Conservation (phyloP, 164 flowering plant genomes). For the Brasenia schreberi region DNA sequence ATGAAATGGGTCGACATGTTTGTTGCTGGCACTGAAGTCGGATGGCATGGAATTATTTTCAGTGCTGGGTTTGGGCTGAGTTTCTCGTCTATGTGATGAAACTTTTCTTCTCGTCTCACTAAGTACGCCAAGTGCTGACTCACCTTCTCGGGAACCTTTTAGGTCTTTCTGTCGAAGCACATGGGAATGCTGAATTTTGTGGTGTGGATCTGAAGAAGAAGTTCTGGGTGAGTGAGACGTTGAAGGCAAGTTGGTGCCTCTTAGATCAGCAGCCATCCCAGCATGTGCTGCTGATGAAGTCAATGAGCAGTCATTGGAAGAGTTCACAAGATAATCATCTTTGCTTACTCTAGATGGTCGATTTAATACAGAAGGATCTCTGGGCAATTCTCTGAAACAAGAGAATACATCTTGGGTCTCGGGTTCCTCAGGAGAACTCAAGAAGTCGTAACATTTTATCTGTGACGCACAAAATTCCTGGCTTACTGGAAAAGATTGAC, state of each 20-base stretch:
- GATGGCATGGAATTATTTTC: slow-evolving; percentile 3
- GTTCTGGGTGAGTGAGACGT: neutral
- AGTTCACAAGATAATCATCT: neutral
- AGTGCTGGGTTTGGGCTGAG: slow-evolving; percentile 1
- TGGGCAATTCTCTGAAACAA: neutral
- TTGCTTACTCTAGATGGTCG: neutral
- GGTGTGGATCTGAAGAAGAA: neutral
- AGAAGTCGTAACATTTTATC: neutral
- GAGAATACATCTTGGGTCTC: neutral
- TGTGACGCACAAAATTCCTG: neutral
- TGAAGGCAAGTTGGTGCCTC: neutral
- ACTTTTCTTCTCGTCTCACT: neutral
- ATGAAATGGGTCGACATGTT: neutral
- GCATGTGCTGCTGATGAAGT: neutral
- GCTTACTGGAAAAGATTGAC: neutral
- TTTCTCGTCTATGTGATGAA: neutral
- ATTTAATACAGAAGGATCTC: neutral
- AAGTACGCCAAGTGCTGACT: neutral
- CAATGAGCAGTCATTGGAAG: neutral
- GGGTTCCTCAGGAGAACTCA: neutral
- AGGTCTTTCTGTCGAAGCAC: neutral
- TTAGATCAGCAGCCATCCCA: neutral
- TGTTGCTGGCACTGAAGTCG: slow-evolving; percentile 8
- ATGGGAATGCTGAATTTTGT: neutral
- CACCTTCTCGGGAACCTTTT: neutral